Conservation (phyloP, 768 basidiomycete species). For the Tylopilus vinaceipallidus region DNA sequence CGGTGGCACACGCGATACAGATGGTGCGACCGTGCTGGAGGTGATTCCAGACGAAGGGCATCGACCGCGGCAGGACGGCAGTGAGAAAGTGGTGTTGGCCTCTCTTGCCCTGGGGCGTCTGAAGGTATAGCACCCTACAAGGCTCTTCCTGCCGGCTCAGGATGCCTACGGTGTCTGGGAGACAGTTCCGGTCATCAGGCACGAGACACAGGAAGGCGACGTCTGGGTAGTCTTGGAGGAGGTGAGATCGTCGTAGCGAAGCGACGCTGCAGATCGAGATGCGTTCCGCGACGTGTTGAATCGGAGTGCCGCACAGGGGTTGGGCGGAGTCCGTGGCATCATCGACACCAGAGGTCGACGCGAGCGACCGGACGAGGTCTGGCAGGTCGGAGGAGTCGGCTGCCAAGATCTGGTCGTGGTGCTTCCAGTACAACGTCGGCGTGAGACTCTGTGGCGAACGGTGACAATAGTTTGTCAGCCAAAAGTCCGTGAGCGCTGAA, state of each 20-base stretch:
- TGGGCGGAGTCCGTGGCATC: neutral
- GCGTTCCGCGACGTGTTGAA: constrained; percentile 35
- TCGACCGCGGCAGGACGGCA: constrained; percentile 45
- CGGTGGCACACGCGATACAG: constrained; percentile 54
- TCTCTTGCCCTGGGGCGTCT: constrained; percentile 45
- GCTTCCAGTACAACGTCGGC: constrained; percentile 67
- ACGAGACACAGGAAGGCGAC: constrained; percentile 20
- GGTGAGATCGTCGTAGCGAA: constrained; percentile 20
- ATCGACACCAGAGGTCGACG: neutral
- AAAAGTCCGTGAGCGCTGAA: neutral
- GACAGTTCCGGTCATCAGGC: neutral
- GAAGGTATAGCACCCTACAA: constrained; percentile 23
- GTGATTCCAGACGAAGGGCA: constrained; percentile 43
- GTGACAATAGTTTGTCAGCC: neutral
- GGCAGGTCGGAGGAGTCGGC: constrained; percentile 50
- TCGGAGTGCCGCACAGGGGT: constrained; percentile 7
- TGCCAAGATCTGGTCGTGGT: constrained; percentile 48
- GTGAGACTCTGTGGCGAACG: constrained; percentile 60
- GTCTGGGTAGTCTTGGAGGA: constrained; percentile 1
- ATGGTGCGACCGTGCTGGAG: constrained; percentile 38
- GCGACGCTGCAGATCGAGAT: constrained; percentile 40
- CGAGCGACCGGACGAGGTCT: constrained; percentile 19
- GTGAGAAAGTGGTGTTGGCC: constrained; percentile 51
- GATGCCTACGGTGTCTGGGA: neutral
- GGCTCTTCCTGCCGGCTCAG: neutral